Evolutionary conservation across 2,329 filamentous ascomycete genomes (phyloP).

Genomic region (Talaromyces sp.): DNA sequence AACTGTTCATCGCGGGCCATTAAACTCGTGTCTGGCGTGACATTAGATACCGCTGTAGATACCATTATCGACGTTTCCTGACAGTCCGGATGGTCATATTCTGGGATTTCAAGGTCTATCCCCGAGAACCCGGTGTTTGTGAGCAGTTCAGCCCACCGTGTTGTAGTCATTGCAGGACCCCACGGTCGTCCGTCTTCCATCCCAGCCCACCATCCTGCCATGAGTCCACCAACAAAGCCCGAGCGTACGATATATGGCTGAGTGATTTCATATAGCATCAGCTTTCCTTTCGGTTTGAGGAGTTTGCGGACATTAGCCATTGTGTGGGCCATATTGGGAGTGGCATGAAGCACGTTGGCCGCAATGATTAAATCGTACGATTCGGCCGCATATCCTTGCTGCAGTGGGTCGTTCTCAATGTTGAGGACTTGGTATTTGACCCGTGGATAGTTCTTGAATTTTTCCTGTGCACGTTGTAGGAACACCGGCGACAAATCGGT

Average conservation of each 20-base stretch:
- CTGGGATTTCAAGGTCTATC: not conserved
- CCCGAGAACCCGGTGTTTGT: not conserved
- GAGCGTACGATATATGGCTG: conserved; percentile 10
- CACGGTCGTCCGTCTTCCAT: not conserved
- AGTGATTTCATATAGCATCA: conserved; percentile 41
- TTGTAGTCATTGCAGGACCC: not conserved
- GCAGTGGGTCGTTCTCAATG: conserved; percentile 19
- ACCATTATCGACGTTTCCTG: not conserved
- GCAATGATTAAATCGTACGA: conserved; percentile 30
- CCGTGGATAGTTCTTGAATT: not conserved
- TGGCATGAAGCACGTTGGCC: conserved; percentile 31
- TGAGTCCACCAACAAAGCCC: conserved; percentile 24
- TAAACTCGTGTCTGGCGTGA: not conserved
- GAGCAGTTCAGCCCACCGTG: conserved; percentile 1
- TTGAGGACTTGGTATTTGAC: conserved; percentile 26
- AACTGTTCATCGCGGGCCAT: not conserved
- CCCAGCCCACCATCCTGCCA: conserved; percentile 38
- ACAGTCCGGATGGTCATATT: not conserved
- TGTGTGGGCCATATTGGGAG: conserved; percentile 16
- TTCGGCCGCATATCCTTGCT: conserved; percentile 24
- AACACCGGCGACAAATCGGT: conserved; percentile 20
- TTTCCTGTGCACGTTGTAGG: conserved; percentile 12
- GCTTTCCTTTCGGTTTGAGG: conserved; percentile 38
- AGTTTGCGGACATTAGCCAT: conserved; percentile 22
- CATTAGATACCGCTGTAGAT: not conserved